Conservation (phyloP, 2,329 filamentous ascomycete species). For the Colletotrichum sansevieriae region DNA sequence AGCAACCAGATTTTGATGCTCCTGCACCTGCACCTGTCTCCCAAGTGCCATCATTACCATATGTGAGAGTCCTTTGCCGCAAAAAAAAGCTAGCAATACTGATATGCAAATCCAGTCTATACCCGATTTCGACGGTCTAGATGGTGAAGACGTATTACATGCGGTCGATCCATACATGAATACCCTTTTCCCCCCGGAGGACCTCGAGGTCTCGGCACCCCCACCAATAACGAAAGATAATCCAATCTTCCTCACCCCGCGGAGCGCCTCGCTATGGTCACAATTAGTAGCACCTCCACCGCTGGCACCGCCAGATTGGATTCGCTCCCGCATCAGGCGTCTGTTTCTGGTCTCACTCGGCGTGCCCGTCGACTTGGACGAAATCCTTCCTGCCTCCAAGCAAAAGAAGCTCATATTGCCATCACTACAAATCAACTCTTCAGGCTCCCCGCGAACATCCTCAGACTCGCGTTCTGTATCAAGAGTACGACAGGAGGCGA, state of each 20-base stretch:
- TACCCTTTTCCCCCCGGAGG: constrained; percentile 72
- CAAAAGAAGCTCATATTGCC: constrained; percentile 97
- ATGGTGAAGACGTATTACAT: constrained; percentile 70
- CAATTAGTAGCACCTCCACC: constrained; percentile 96
- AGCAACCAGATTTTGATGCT: constrained; percentile 62
- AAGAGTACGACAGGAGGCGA: constrained; percentile 62
- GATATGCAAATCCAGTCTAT: constrained; percentile 64
- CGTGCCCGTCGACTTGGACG: constrained; percentile 95
- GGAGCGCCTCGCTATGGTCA: constrained; percentile 93
- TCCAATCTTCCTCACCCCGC: constrained; percentile 84
- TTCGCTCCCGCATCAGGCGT: constrained; percentile 92
- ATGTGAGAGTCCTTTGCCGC: constrained; percentile 51
- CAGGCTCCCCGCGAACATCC: constrained; percentile 66
- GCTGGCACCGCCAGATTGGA: constrained; percentile 97
- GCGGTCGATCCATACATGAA: constrained; percentile 76
- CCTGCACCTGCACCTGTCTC: constrained; percentile 50
- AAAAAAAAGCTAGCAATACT: constrained; percentile 41
- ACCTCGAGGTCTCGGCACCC: constrained; percentile 63
- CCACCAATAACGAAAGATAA: constrained; percentile 67
- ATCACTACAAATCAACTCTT: constrained; percentile 72
- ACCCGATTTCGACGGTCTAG: constrained; percentile 75
- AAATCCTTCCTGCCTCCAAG: constrained; percentile 96
- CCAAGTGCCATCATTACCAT: constrained; percentile 57
- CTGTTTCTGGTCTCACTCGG: constrained; percentile 96
- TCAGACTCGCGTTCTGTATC: constrained; percentile 65